These are phyloP conservation scores for Glycine tomentella DNA, from an alignment of 306 rosid genomes.

Conservation along the genomic window DNA sequence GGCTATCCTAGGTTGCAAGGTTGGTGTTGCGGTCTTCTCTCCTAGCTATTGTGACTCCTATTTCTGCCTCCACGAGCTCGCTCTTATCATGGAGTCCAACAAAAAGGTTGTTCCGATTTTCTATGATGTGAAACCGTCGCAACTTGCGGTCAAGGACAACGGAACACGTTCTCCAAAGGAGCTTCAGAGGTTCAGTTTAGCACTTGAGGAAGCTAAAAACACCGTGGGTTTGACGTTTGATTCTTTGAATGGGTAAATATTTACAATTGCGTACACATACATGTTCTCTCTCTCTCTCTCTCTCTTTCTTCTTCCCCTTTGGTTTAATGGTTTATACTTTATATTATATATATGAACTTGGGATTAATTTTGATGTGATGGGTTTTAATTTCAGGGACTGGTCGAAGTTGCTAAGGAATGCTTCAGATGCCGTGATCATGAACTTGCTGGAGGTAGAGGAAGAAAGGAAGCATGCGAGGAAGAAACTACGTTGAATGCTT, in stretches of 20 bases:
- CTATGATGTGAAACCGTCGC: conserved; percentile 76
- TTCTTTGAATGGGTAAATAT: conserved; percentile 59
- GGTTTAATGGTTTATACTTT: neutral
- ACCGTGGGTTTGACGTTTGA: conserved; percentile 88
- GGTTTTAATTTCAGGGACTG: conserved; percentile 50
- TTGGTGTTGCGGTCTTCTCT: conserved; percentile 83
- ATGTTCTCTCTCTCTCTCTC: too few relatives aligned
- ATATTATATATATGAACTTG: neutral
- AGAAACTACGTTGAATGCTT: conserved; percentile 31
- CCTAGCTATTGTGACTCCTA: conserved; percentile 80
- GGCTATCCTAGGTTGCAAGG: conserved; percentile 61
- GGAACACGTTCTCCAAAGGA: conserved; percentile 51
- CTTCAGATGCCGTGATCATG: conserved; percentile 55
- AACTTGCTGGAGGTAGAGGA: conserved; percentile 58
- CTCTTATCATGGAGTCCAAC: conserved; percentile 70
- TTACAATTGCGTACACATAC: too few relatives aligned
- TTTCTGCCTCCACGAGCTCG: conserved; percentile 85
- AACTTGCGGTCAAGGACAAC: conserved; percentile 63
- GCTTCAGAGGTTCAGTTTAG: conserved; percentile 58
- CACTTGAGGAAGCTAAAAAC: conserved; percentile 78
- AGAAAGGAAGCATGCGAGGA: conserved; percentile 38
- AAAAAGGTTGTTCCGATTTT: conserved; percentile 78
- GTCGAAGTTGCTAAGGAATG: conserved; percentile 53
- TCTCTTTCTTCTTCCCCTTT: neutral
- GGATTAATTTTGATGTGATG: conserved; percentile 17